Evolutionary conservation across 345 rosid genomes (phyloP).

Genomic region (Mallotus nudiflorus): DNA sequence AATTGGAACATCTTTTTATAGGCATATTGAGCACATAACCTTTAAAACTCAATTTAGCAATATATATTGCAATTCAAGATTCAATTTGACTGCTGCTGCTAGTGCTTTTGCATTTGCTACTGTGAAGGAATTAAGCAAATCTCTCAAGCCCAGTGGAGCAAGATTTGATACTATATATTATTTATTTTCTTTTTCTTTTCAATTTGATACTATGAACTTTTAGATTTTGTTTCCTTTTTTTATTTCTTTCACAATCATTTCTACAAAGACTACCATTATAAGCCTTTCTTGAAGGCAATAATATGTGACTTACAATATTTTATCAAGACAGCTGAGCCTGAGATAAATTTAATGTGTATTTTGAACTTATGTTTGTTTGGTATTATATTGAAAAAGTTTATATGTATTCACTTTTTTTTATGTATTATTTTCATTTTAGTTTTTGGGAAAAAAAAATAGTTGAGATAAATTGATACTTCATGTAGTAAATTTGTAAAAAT

Average conservation of each 20-base stretch:
- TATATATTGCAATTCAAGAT: background rate
- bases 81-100: background rate
- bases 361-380: too few species aligned
- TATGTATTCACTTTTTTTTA: too few species aligned
- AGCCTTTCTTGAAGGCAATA: conserved; percentile 8
- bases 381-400: too few species aligned
- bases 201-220: background rate
- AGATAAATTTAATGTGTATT: too few species aligned
- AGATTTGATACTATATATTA: conserved; percentile 23
- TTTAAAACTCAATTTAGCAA: background rate
- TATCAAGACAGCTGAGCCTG: too few species aligned
- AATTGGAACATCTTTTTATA: conserved; percentile 4
- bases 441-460: too few species aligned
- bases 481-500: too few species aligned
- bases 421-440: too few species aligned
- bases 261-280: conserved; percentile 3
- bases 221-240: background rate
- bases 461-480: too few species aligned
- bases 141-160: conserved; percentile 15
- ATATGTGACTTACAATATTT: background rate
- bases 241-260: conserved; percentile 11
- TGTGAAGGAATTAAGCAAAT: conserved; percentile 15
- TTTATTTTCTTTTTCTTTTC: background rate
- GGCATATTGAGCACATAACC: background rate
- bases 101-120: background rate